Percentiles rank a stretch among this genome's conserved stretches.
These are phyloP conservation scores for Bothia castanella DNA, from an alignment of 1,284 basidiomycete species.

Conservation along the genomic window DNA sequence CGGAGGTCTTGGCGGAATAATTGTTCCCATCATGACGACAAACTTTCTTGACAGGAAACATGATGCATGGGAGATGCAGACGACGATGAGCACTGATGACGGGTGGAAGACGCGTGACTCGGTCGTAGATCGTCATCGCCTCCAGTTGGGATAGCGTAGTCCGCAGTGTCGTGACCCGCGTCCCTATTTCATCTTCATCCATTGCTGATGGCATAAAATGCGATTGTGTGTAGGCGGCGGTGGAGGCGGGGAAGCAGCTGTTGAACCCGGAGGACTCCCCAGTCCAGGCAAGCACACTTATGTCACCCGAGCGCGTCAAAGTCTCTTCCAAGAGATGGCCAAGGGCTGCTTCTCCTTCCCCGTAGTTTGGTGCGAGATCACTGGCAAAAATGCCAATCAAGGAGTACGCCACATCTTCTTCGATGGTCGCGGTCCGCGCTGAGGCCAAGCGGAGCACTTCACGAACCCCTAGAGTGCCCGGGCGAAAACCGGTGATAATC, in stretches of 20 bases:
- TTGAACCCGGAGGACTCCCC: slow-evolving; percentile 15
- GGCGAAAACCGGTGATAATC: slow-evolving; percentile 7
- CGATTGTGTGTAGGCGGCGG: slow-evolving; percentile 4
- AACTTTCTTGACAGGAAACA: no score
- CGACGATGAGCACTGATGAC: no score
- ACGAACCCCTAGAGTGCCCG: slow-evolving; percentile 1
- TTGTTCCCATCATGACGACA: no score
- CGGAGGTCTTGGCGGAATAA: no score
- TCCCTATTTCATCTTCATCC: slow-evolving; percentile 5
- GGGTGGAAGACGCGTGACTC: not conserved
- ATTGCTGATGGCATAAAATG: not conserved
- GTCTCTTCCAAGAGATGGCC: slow-evolving; percentile 15
- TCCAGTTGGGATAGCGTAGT: slow-evolving; percentile 1
- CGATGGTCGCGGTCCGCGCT: slow-evolving; percentile 3
- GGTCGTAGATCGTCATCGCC: slow-evolving; percentile 7
- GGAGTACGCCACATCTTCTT: slow-evolving; percentile 14
- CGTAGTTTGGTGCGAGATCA: slow-evolving; percentile 10
- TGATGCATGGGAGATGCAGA: no score
- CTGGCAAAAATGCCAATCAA: slow-evolving; percentile 14
- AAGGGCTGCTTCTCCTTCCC: slow-evolving; percentile 11
- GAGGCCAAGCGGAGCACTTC: slow-evolving; percentile 10
- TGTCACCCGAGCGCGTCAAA: slow-evolving; percentile 11
- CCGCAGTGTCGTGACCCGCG: slow-evolving; percentile 1
- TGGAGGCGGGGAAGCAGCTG: slow-evolving; percentile 7
- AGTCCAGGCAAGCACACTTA: slow-evolving; percentile 10